phyloP scores from a whole-genome alignment of 257 asterid genomes.

The Solanum pinnatisectum region DNA sequence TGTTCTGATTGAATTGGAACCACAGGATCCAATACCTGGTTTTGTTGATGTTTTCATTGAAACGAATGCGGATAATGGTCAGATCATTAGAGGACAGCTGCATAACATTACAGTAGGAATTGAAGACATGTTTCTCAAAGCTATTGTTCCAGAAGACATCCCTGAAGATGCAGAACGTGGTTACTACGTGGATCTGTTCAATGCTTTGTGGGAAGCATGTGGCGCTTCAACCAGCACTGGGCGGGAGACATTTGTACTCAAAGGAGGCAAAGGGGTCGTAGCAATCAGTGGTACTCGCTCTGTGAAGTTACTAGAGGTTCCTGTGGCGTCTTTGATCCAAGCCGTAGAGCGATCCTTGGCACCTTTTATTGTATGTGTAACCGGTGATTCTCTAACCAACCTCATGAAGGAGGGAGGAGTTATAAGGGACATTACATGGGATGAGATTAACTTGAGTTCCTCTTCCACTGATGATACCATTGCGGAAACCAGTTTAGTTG shows the following conservation, averaged over 20 bases:
- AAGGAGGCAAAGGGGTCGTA: conserved; percentile 84
- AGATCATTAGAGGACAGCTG: conserved; percentile 69
- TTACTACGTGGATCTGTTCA: conserved; percentile 50
- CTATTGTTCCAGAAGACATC: conserved; percentile 59
- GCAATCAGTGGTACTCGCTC: conserved; percentile 83
- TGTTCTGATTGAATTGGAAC: conserved; percentile 81
- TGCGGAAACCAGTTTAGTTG: conserved; percentile 30
- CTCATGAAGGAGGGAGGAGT: conserved; percentile 52
- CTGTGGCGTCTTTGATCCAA: conserved; percentile 38
- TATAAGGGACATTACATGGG: conserved; percentile 50
- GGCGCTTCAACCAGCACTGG: conserved; percentile 74
- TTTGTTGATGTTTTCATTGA: conserved; percentile 61
- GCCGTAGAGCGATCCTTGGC: conserved; percentile 63
- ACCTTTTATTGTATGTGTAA: conserved; percentile 74
- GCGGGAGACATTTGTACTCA: conserved; percentile 63
- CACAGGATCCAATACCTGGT: conserved; percentile 85
- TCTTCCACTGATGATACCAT: conserved; percentile 20
- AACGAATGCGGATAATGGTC: conserved; percentile 71
- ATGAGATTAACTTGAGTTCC: conserved; percentile 37
- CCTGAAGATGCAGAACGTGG: conserved; percentile 28
- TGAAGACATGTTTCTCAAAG: conserved; percentile 91
- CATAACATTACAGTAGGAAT: conserved; percentile 70
- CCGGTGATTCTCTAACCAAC: conserved; percentile 65
- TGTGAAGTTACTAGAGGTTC: conserved; percentile 73
- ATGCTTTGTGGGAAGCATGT: conserved; percentile 95